Conservation (phyloP, 192 early-diverging fungal genomes). For the Phlyctochytrium bullatum region DNA sequence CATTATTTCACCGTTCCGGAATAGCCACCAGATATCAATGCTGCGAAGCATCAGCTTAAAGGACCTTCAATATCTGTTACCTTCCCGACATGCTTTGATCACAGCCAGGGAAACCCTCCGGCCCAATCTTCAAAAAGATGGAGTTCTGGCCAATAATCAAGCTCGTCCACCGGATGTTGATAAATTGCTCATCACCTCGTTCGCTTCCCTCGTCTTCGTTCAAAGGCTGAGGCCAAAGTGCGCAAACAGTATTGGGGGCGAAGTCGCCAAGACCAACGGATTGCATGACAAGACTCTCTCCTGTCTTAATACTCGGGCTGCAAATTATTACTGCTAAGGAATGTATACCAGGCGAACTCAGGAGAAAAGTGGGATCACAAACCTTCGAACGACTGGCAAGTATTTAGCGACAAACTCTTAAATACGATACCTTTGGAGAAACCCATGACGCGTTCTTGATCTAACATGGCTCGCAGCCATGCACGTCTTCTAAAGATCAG, state of each 20-base stretch:
- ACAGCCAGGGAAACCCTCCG: neutral
- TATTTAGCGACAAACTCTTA: neutral
- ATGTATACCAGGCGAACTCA: no score
- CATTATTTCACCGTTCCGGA: neutral
- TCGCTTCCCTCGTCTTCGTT: neutral
- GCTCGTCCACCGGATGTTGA: neutral
- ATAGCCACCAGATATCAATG: slow-evolving; percentile 4
- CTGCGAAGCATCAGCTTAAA: neutral
- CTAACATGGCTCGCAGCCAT: neutral
- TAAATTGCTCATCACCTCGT: neutral
- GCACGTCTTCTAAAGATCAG: neutral
- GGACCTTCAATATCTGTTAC: no score
- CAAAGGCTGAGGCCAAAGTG: slow-evolving; percentile 1
- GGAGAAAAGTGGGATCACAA: no score
- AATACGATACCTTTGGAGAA: neutral
- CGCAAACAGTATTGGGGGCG: slow-evolving; percentile 7
- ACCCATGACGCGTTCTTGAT: neutral
- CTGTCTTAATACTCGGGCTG: neutral
- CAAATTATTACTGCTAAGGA: neutral
- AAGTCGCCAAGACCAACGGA: slow-evolving; percentile 6
- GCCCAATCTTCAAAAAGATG: neutral
- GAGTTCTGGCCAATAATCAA: neutral
- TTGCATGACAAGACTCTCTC: slow-evolving; percentile 3
- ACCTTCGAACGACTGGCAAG: neutral
- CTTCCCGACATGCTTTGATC: no score